A percentile compares a stretch with the other conserved stretches of the same genome.
Conservation (phyloP, 768 basidiomycete genomes). For the Tylopilus vinaceipallidus region DNA sequence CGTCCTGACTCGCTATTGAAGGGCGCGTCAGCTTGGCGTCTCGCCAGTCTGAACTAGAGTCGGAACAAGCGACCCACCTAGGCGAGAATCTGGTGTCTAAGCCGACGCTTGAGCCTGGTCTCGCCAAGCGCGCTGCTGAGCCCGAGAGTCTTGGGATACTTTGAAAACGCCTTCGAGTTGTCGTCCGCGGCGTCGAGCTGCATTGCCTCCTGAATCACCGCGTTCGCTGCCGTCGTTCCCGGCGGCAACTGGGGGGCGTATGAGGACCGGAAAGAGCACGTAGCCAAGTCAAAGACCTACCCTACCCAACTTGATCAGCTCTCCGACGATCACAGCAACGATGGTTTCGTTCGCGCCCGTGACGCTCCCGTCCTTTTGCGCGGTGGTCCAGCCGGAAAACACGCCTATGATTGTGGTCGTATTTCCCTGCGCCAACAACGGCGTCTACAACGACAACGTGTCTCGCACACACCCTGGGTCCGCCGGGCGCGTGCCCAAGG, state of each 20-base stretch:
- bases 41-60: background rate
- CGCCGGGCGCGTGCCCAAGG: slow-evolving; percentile 39
- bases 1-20: slow-evolving; percentile 17
- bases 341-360: slow-evolving; percentile 11
- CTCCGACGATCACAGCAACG: slow-evolving; percentile 13
- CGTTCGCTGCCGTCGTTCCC: slow-evolving; percentile 6
- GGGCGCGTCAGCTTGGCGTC: background rate
- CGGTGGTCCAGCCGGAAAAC: slow-evolving; percentile 41
- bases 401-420: slow-evolving; percentile 38
- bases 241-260: slow-evolving; percentile 15
- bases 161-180: slow-evolving; percentile 37
- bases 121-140: slow-evolving; percentile 21
- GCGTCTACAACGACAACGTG: slow-evolving; percentile 36
- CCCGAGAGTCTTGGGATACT: slow-evolving; percentile 28
- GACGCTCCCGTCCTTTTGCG: slow-evolving; percentile 10
- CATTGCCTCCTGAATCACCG: background rate
- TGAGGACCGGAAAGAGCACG: background rate
- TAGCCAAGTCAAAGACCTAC: slow-evolving; percentile 3
- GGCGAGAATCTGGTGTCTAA: slow-evolving; percentile 36
- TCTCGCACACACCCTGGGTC: slow-evolving; percentile 30
- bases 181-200: slow-evolving; percentile 34
- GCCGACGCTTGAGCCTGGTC: slow-evolving; percentile 23
- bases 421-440: slow-evolving; percentile 31
- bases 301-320: slow-evolving; percentile 19
- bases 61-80: slow-evolving; percentile 34